Conservation (phyloP, 306 rosid genomes). For the Nissolia schottii region DNA sequence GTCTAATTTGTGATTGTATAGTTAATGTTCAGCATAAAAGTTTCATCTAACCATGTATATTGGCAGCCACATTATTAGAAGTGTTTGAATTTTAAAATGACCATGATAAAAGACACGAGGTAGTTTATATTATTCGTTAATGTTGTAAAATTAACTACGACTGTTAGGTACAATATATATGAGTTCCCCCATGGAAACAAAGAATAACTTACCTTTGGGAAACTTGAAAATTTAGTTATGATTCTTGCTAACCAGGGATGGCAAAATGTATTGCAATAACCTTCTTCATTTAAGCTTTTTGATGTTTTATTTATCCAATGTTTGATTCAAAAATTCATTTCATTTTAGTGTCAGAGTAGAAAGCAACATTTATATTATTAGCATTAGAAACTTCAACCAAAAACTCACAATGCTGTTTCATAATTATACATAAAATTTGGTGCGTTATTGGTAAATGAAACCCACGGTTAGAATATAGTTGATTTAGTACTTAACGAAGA, state of each 20-base stretch:
- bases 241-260: not conserved
- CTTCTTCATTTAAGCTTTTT: not conserved
- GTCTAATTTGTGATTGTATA: not conserved
- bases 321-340: not conserved
- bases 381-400: not conserved
- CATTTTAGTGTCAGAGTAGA: not conserved
- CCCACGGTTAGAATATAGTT: not conserved
- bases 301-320: not conserved
- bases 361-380: not conserved
- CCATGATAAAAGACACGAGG: not conserved
- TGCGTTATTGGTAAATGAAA: not conserved
- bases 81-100: not conserved
- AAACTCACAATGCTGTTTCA: not conserved
- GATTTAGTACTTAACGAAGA: not conserved
- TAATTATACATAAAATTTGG: not conserved
- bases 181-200: not conserved
- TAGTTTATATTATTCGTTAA: not conserved
- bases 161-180: not conserved
- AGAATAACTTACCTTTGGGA: not conserved
- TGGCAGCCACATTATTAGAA: not conserved
- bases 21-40: too few relatives aligned
- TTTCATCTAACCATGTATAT: not conserved
- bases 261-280: not conserved
- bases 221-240: not conserved
- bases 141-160: too few relatives aligned